phyloP scores from a whole-genome alignment of 495 filamentous ascomycete genomes.

The Podospora fimiseda region DNA sequence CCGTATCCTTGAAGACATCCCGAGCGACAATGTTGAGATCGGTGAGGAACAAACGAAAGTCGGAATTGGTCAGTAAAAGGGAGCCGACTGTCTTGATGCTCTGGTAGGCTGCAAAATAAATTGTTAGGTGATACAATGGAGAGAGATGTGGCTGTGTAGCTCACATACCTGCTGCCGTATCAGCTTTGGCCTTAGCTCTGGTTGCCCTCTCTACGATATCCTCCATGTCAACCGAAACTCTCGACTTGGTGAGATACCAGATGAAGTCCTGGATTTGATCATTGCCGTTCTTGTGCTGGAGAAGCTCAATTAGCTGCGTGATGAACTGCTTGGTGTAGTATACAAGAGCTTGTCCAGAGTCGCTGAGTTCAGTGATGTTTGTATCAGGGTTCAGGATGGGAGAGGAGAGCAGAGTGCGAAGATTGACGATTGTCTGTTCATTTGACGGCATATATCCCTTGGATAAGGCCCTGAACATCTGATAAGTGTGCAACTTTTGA shows the following conservation, averaged over 20 bases:
- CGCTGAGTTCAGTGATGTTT: conserved; percentile 66
- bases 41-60: conserved; percentile 82
- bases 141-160: no score
- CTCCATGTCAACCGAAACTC: conserved; percentile 60
- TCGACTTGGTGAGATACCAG: conserved; percentile 73
- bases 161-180: conserved; percentile 69
- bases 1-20: conserved; percentile 83
- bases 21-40: conserved; percentile 73
- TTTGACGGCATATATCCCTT: conserved; percentile 90
- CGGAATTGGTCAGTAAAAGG: conserved; percentile 78
- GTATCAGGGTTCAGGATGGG: conserved; percentile 74
- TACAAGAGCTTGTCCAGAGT: conserved; percentile 65
- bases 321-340: conserved; percentile 69
- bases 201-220: conserved; percentile 57
- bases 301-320: conserved; percentile 64
- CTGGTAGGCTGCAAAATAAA: conserved; percentile 54
- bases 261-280: conserved; percentile 89
- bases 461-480: conserved; percentile 77
- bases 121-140: background rate
- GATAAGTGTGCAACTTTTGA: conserved; percentile 85
- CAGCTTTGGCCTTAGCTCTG: conserved; percentile 63
- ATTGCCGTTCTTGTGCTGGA: conserved; percentile 72
- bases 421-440: conserved; percentile 73
- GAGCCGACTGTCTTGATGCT: conserved; percentile 79
- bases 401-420: conserved; percentile 70